Base-by-base conservation (phyloP, 2,329 filamentous ascomycete species). In the Claviceps sp. region DNA sequence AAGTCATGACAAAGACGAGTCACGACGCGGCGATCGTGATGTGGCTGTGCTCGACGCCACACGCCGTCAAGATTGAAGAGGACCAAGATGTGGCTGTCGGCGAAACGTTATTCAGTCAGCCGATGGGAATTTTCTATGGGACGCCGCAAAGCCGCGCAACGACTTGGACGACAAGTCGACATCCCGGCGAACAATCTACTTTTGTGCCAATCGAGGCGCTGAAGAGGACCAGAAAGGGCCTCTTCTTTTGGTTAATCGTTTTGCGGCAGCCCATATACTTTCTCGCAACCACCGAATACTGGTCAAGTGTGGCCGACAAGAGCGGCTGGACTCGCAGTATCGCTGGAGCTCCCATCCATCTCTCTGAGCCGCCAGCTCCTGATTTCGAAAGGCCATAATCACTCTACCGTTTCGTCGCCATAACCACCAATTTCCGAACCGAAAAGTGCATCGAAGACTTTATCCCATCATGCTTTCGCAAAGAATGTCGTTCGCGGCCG, bases 401-500 rank as follows among this genome's bases (percentile, higher is more conserved):
- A 9, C 38, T 16, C 20, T 17, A 9, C n/a, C 45, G 6, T 34
- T 20, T 13, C 45, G 36, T n/a, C 20, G 23, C 13, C 43, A 29
- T 17, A 23, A 4, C 11, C 3, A 34, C 29, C 29, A 34, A 34
- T 34, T 9, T 34, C 29, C 29, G 29, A 34, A 34, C 9, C 29
- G 29, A 11, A 34, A 34, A 29, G 6, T 29, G 7, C 6, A 34
- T 11, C 9, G 9, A 3, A 34, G 29, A 11, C 29, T 34, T 4
- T 34, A 7, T 22, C 4, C 5, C 29, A 47, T 2, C 17, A 68
- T 68, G 66, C 55, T 68, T 16, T 61, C 63, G 47, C 57, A 58
- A 51, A 57, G 62, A 47, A 50, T 67, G 23, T 58, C 61, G 48
- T 52, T 67, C 8, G 59, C 60, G 26, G 60, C 58, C 47, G 59